These are phyloP conservation scores for Teunomyces panamensis DNA, from an alignment of 805 yeast genomes.

Conservation along the genomic window DNA sequence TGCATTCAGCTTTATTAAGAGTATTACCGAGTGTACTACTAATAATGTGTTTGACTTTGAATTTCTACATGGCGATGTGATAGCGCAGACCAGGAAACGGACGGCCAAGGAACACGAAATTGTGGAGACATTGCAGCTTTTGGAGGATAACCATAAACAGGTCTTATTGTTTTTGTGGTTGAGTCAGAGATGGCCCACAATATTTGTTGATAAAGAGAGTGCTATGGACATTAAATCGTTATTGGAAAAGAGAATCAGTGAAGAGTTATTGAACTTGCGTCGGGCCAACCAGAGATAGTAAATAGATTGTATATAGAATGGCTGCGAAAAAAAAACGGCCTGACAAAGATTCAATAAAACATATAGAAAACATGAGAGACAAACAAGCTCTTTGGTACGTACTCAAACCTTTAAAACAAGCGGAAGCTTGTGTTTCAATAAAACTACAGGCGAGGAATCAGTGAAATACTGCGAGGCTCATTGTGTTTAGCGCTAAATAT, in stretches of 20 bases:
- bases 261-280: constrained; percentile 38
- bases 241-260: constrained; percentile 61
- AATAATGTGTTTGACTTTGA: constrained; percentile 54
- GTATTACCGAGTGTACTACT: constrained; percentile 54
- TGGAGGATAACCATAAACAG: constrained; percentile 68
- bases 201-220: constrained; percentile 71
- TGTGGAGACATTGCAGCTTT: constrained; percentile 21
- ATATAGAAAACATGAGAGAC: neutral
- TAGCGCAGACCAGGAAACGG: constrained; percentile 19
- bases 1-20: constrained; percentile 48
- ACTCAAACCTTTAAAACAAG: no score
- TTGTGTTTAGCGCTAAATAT: no score
- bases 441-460: no score
- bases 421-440: no score
- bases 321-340: neutral
- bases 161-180: constrained; percentile 80
- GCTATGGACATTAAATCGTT: constrained; percentile 67
- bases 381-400: no score
- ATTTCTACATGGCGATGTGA: constrained; percentile 25
- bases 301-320: constrained; percentile 2
- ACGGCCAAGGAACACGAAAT: constrained; percentile 17
- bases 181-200: constrained; percentile 79
- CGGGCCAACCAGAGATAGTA: constrained; percentile 14
- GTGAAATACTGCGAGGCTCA: no score
- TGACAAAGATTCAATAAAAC: no score